These are phyloP conservation scores for Grifola frondosa DNA, from an alignment of 1,284 basidiomycete genomes.

Conservation along the genomic window DNA sequence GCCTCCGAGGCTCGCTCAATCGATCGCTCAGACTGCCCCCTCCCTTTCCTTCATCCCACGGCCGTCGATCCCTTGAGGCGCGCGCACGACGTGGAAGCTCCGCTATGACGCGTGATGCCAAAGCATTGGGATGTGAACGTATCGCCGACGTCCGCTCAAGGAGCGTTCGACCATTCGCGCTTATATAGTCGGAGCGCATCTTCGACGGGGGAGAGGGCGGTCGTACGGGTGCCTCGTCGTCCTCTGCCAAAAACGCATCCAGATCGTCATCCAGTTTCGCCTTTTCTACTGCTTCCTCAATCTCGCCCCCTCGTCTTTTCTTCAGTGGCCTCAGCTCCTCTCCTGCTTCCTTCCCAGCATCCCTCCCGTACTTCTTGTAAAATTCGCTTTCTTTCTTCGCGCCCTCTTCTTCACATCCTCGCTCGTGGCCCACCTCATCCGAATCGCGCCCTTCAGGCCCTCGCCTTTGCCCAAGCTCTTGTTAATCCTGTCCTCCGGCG, in stretches of 20 bases:
- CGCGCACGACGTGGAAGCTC: slow-evolving; percentile 42
- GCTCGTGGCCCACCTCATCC: slow-evolving; percentile 68
- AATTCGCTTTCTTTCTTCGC: slow-evolving; percentile 70
- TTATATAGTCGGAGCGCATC: slow-evolving; percentile 65
- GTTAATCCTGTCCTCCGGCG: slow-evolving; percentile 73
- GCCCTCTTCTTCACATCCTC: slow-evolving; percentile 74
- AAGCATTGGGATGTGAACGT: slow-evolving; percentile 28
- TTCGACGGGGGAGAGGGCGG: slow-evolving; percentile 52
- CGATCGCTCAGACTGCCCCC: slow-evolving; percentile 15
- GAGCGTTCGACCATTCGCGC: slow-evolving; percentile 45
- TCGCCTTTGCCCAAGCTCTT: slow-evolving; percentile 62
- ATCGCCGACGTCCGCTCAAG: slow-evolving; percentile 54
- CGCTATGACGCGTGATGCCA: slow-evolving; percentile 46
- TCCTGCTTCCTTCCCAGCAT: slow-evolving; percentile 57
- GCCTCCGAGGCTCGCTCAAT: slow-evolving; percentile 7
- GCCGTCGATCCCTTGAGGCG: slow-evolving; percentile 22
- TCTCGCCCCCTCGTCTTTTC: slow-evolving; percentile 36
- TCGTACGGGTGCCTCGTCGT: slow-evolving; percentile 26
- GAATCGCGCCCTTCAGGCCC: slow-evolving; percentile 60
- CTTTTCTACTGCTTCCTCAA: slow-evolving; percentile 35
- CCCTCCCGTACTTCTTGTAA: slow-evolving; percentile 67
- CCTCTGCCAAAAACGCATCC: slow-evolving; percentile 59
- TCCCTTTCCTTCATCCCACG: slow-evolving; percentile 25
- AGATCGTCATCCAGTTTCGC: slow-evolving; percentile 57
- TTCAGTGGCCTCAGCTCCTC: slow-evolving; percentile 35